A percentile compares a stretch with the other conserved stretches of the same genome.
phyloP scores from a whole-genome alignment of 352 stramenopile species.

The Phytophthora pistaciae region DNA sequence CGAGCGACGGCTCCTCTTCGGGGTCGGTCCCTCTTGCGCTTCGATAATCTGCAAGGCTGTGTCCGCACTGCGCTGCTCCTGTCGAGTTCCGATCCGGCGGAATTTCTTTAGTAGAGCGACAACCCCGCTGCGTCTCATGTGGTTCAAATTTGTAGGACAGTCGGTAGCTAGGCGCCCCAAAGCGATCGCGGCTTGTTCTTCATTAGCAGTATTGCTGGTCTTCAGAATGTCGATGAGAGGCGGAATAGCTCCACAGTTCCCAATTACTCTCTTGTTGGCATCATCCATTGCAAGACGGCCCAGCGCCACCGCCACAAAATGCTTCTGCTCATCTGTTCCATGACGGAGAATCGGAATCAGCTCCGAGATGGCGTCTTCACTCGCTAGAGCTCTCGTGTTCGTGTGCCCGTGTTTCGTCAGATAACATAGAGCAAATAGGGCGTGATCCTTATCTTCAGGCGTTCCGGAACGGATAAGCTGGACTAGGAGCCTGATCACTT shows the following conservation, averaged over 20 bases:
- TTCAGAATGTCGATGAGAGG: conserved; percentile 6
- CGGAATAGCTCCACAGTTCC: not conserved
- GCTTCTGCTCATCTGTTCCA: conserved; percentile 2
- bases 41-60: not conserved
- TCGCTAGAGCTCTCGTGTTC: conserved; percentile 1
- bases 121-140: conserved; percentile 6
- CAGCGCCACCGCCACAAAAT: conserved; percentile 8
- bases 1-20: not conserved
- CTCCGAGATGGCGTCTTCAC: conserved; percentile 2
- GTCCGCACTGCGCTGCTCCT: conserved; percentile 7
- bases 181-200: conserved; percentile 8
- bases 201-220: conserved; percentile 6
- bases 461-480: conserved; percentile 3
- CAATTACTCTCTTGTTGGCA: conserved; percentile 5
- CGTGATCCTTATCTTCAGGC: not conserved
- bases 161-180: conserved; percentile 10
- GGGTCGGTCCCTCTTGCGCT: not conserved
- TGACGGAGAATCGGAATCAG: conserved; percentile 4
- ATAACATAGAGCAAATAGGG: conserved; percentile 4
- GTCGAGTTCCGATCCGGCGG: not conserved
- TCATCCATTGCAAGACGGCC: not conserved
- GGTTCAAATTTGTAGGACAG: not conserved
- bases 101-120: conserved; percentile 8
- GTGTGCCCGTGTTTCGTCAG: not conserved
- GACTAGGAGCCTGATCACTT: not conserved